Percentiles rank a stretch among this genome's conserved stretches.
These are phyloP conservation scores for Tulasnella sp. DNA, from an alignment of 768 basidiomycete genomes.

Conservation along the genomic window DNA sequence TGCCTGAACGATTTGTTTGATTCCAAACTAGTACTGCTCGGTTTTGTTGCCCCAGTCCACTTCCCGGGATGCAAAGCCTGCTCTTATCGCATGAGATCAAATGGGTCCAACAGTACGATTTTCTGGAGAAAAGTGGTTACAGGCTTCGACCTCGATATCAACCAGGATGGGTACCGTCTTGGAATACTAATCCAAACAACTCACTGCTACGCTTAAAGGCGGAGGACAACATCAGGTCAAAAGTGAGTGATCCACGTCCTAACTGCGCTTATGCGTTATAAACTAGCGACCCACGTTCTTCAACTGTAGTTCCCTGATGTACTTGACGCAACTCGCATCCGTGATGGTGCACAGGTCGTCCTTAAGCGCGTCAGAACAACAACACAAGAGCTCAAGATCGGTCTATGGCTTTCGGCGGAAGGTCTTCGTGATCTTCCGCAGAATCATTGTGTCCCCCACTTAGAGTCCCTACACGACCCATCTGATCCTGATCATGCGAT, in stretches of 20 bases:
- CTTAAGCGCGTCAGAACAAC: not conserved
- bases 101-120: conserved; percentile 8
- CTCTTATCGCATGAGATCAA: not conserved
- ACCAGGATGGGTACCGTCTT: conserved; percentile 13
- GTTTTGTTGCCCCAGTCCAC: too few relatives aligned
- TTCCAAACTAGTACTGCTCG: too few relatives aligned
- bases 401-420: not conserved
- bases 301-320: not conserved
- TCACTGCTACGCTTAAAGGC: too few relatives aligned
- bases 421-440: not conserved
- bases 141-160: conserved; percentile 8
- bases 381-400: not conserved
- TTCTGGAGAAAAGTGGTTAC: conserved; percentile 9
- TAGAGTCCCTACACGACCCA: not conserved
- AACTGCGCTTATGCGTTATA: too few relatives aligned
- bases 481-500: not conserved
- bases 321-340: not conserved
- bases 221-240: too few relatives aligned
- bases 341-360: not conserved
- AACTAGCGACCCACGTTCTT: too few relatives aligned
- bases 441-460: not conserved
- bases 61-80: too few relatives aligned
- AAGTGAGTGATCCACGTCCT: too few relatives aligned
- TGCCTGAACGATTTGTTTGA: too few relatives aligned
- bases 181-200: conserved; percentile 1